phyloP scores from a whole-genome alignment of 1,284 basidiomycete genomes.

The Ceratobasidium papillatum region DNA sequence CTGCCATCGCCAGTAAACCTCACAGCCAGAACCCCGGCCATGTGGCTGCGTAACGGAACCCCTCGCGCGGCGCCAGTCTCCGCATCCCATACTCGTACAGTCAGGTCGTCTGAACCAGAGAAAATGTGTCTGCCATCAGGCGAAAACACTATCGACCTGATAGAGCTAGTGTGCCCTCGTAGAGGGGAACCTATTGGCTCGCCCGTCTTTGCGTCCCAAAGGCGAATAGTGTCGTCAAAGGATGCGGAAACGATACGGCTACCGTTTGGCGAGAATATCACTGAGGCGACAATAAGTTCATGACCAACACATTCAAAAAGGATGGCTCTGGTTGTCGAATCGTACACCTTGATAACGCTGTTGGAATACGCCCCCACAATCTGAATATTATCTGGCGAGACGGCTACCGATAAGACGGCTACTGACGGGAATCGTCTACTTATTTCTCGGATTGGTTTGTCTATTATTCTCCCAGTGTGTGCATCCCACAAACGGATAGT shows the following conservation, averaged over 20 bases:
- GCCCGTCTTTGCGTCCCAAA: not conserved
- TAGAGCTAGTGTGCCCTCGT: too few species aligned
- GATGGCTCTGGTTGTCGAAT: not conserved
- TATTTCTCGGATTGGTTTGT: not conserved
- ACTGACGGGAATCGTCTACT: too few species aligned
- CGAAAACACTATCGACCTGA: too few species aligned
- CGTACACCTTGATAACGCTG: not conserved
- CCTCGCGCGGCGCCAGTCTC: too few species aligned
- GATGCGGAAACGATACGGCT: not conserved
- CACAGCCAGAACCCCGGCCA: too few species aligned
- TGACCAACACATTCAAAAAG: not conserved
- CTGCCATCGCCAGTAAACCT: too few species aligned
- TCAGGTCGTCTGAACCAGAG: too few species aligned
- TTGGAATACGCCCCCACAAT: too few species aligned
- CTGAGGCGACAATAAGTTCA: not conserved
- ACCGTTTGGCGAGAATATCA: not conserved
- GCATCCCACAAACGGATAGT: conserved; percentile 21
- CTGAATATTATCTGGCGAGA: too few species aligned
- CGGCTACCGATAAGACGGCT: not conserved
- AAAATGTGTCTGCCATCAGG: too few species aligned
- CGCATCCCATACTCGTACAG: too few species aligned
- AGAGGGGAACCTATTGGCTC: not conserved
- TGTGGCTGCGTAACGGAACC: too few species aligned
- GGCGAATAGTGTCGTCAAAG: not conserved
- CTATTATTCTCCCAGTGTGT: not conserved